Percentiles rank a stretch among this genome's conserved stretches.
These are phyloP conservation scores for Sugiyamaella mastotermitis DNA, from an alignment of 805 yeast species.

Conservation along the genomic window DNA sequence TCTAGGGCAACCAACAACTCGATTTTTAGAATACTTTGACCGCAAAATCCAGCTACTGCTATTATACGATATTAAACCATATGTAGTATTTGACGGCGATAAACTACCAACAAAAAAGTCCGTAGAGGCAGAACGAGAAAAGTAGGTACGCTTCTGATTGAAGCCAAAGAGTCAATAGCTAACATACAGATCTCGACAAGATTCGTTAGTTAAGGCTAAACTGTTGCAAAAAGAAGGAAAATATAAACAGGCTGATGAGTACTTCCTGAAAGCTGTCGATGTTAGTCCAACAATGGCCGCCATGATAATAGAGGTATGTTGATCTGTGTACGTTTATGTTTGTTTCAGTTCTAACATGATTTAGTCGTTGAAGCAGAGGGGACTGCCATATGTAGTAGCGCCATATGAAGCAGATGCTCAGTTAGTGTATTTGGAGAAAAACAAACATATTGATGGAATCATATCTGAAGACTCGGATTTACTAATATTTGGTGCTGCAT, in stretches of 20 bases:
- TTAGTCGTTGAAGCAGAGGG: slow-evolving; percentile 45
- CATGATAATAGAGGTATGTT: slow-evolving; percentile 69
- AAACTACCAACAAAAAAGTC: slow-evolving; percentile 68
- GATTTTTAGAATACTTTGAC: slow-evolving; percentile 56
- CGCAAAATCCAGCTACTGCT: slow-evolving; percentile 61
- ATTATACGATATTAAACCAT: slow-evolving; percentile 68
- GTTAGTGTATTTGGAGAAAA: slow-evolving; percentile 78
- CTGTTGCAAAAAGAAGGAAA: slow-evolving; percentile 45
- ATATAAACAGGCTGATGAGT: slow-evolving; percentile 54
- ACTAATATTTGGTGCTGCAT: slow-evolving; percentile 76
- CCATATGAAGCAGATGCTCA: slow-evolving; percentile 99
- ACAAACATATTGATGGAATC: slow-evolving; percentile 74
- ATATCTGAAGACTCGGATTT: slow-evolving; percentile 93
- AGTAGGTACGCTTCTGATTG: no score
- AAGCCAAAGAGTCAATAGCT: no score
- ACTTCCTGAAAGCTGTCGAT: slow-evolving; percentile 72
- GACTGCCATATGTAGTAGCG: slow-evolving; percentile 76
- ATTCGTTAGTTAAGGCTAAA: slow-evolving; percentile 53
- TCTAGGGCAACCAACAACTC: slow-evolving; percentile 55
- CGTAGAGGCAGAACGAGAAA: slow-evolving; percentile 60
- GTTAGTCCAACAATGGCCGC: slow-evolving; percentile 91
- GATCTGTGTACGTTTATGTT: not conserved
- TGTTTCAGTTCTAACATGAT: slow-evolving; percentile 1
- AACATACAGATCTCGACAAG: slow-evolving; percentile 40
- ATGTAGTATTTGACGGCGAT: slow-evolving; percentile 92